Conservation (phyloP, 352 stramenopile genomes). For the Pythium plurisporium region DNA sequence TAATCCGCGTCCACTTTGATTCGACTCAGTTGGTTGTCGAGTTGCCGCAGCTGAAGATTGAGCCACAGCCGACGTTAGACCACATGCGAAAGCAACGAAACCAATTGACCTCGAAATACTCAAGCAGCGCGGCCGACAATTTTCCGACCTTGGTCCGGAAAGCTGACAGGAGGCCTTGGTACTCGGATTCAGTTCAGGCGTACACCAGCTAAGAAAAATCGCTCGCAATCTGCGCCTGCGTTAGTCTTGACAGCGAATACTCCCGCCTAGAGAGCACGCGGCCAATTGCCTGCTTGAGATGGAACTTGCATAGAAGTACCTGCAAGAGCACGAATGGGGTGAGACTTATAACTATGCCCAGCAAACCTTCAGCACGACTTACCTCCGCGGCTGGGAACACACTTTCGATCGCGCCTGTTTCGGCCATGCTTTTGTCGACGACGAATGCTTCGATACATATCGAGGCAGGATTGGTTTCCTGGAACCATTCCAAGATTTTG, state of each 20-base stretch:
- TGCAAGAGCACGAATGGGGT: no score
- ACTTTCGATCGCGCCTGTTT: neutral
- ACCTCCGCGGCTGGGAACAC: neutral
- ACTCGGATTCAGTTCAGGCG: neutral
- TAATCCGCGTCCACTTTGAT: neutral
- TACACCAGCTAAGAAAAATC: neutral
- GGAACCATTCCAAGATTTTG: neutral
- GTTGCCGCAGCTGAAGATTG: neutral
- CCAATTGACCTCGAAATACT: neutral
- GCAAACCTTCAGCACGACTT: no score
- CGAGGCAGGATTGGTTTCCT: neutral
- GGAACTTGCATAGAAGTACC: neutral
- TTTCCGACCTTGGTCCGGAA: neutral
- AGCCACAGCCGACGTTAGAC: neutral
- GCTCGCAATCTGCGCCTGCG: neutral
- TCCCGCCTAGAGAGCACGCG: neutral
- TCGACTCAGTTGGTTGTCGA: neutral
- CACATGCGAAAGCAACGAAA: neutral
- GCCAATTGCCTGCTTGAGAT: neutral
- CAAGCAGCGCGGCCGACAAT: neutral
- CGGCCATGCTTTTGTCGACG: neutral
- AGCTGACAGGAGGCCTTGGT: neutral
- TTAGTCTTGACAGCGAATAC: neutral
- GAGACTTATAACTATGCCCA: no score
- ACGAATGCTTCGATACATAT: neutral